Evolutionary conservation across 305 asterid species (phyloP), one percentile per base, ranked within the genome.

Genomic region (Rubia balearica): DNA sequence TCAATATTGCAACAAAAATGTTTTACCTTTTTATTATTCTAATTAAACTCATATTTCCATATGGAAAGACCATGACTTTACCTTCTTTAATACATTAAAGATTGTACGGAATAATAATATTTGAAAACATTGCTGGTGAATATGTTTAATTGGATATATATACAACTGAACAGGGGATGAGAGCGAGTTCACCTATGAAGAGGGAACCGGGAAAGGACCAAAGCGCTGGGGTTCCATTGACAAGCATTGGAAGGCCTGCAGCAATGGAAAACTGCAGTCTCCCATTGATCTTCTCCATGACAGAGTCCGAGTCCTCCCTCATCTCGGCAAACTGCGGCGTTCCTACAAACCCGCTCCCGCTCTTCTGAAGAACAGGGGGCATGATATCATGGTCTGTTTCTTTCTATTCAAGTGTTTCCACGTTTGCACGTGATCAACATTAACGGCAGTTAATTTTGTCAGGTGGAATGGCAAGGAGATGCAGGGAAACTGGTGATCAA

Each of bases 401-500:
- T 27, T 27, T 27, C 30, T 27, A 27, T 27, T 27, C 2, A 27
- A 27, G 30, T 27, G 30, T 27, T 27, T 27, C 30, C 30, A 27
- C 30, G 30, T 27, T 27, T 27, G 30, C 30, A 27, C 30, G 38
- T 33, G 38, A 33, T 24, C 24, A 24, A 24, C 24, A 33, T 33
- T 33, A 33, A 33, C 2, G 38, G 6, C 6, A 2, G 38, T 33
- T 33, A 33, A 7, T 22, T 61, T 41, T 66, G 6, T 38, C 43
- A 91, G 97, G 82, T 91, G 57, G 55, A 55, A 53, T 89, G 96
- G 95, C 71, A 51, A 74, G 85, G 79, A 65, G 71, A 85, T 72
- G 96, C 89, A n/a, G 95, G 92, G 11, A 70, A 74, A 51, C 21
- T 81, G 1, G 24, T 27, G 1, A 45, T 86, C 17, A 75, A 81